Percentiles rank a stretch among this genome's conserved stretches.
Conservation (phyloP, 352 stramenopile species). For the Phytophthora agathidicida region DNA sequence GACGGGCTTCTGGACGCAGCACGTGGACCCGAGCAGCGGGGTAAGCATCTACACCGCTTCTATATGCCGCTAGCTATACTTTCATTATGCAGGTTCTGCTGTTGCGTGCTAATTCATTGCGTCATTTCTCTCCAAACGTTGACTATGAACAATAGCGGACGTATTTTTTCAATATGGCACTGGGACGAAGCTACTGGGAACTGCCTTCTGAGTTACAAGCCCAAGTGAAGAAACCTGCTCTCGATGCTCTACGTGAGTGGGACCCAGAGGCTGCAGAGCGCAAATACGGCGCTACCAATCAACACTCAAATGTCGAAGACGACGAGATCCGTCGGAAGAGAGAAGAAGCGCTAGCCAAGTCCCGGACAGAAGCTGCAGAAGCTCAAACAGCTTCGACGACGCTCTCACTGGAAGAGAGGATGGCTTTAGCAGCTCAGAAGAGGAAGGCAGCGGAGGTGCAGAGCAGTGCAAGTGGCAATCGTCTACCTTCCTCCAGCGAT, state of each 20-base stretch:
- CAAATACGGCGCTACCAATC: constrained; percentile 35
- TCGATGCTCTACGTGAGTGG: constrained; percentile 58
- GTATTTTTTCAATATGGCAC: constrained; percentile 84
- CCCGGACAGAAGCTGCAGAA: constrained; percentile 14
- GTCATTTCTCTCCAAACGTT: constrained; percentile 2
- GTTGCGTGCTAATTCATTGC: constrained; percentile 1
- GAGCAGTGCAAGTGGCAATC: constrained; percentile 9
- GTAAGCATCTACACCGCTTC: constrained; percentile 35
- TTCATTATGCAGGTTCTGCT: background rate
- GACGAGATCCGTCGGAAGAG: constrained; percentile 45
- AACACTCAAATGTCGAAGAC: constrained; percentile 19
- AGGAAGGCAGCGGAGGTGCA: constrained; percentile 54
- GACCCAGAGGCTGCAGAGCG: constrained; percentile 42
- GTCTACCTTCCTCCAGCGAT: constrained; percentile 9
- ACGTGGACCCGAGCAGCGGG: constrained; percentile 59
- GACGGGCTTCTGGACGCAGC: constrained; percentile 76
- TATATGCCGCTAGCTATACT: constrained; percentile 1
- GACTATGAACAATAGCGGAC: constrained; percentile 44
- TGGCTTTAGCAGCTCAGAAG: constrained; percentile 64
- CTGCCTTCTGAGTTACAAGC: constrained; percentile 55
- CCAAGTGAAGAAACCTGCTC: constrained; percentile 53
- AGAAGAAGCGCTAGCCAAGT: constrained; percentile 52
- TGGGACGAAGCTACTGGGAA: constrained; percentile 80
- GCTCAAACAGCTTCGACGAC: constrained; percentile 9
- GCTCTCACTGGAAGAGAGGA: constrained; percentile 59